Evolutionary conservation across 2,329 filamentous ascomycete genomes (phyloP), one percentile per base, ranked within the genome.

Genomic region (Colletotrichum filicis): DNA sequence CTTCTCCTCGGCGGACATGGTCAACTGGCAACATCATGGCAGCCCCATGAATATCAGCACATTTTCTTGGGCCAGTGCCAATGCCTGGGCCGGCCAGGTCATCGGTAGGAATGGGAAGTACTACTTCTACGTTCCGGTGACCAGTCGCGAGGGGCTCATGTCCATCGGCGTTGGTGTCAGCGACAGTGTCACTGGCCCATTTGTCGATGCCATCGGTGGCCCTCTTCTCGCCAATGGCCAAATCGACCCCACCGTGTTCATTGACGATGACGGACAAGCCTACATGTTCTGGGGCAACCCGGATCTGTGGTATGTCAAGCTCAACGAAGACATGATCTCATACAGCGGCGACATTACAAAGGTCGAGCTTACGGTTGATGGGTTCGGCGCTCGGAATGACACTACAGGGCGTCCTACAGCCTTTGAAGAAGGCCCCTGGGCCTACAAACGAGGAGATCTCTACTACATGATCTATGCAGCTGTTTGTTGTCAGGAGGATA

Each of bases 191-290:
- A 77, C 79, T n/a, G 82, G 82, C 0, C 82, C 82, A 9, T 84
- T 81, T 74, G 73, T 59, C 19, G 82, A 84, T 64, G 78, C 80
- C 0, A 59, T 83, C 7, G 81, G 81, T 4, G 74, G 69, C 8
- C 58, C 58, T 19, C 58, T 61, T 49, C 78, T 84, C 14, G 75
- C 79, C 19, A 82, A 81, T 65, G 76, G 75, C 28, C 76, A 79
- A 49, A 83, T 84, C 35, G 82, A 84, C 73, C 82, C 82, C 32
- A 81, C 80, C 16, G 82, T 83, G 62, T 83, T 82, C 73, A 80
- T 85, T 70, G 83, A 85, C 71, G 82, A 84, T 62, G 81, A 84
- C 60, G 83, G 82, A 58, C 83, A 84, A 75, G 83, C 82, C 0
- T 85, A 84, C 77, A 75, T 85, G 57, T 63, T 62, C 7, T 68